Base-by-base conservation (phyloP, 345 rosid species). In the Salix brachista region DNA sequence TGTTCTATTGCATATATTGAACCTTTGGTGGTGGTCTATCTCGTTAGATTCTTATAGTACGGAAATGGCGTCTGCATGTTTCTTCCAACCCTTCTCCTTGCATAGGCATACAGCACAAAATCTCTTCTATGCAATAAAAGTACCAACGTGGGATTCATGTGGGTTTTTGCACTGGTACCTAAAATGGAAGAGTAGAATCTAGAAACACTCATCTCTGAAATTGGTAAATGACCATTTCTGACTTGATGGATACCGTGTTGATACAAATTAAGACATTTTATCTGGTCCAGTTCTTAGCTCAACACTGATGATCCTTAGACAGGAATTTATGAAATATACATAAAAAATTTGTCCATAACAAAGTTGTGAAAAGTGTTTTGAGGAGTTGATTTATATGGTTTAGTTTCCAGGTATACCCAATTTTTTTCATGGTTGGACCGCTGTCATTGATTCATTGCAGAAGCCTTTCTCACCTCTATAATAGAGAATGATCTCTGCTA, bases 181-280 rank as follows among this genome's bases (percentile, higher is more conserved):
- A 58, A 58, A 58, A 58, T 58, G 28, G 13, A 11, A n/a, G 16
- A 58, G 62, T n/a, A 58, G 62, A 56, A 58, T 58, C 62, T 23
- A 25, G 62, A 58, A 10, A 28, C 28, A 9, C 62, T 23, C 62
- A n/a, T 9, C 28, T 58, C 10, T n/a, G 28, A 58, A 12, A 58
- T 10, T 58, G 14, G 62, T n/a, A 58, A 23, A 9, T 3, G 28
- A n/a, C 28, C 28, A 10, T n/a, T 58, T 58, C 62, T 58, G 62
- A 58, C 14, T 58, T 9, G 28, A 23, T 9, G 28, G 62, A 58
- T 25, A 58, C 23, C 28, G 7, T 56, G 11, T n/a, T n/a, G 6
- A n/a, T 56, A 56, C 62, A 58, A 58, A n/a, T n/a, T n/a, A n/a
- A 58, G 62, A n/a, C 62, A n/a, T 58, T 58, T 58, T 58, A 58